Conservation (phyloP, 2,329 filamentous ascomycete genomes). For the Blastomyces parvus region DNA sequence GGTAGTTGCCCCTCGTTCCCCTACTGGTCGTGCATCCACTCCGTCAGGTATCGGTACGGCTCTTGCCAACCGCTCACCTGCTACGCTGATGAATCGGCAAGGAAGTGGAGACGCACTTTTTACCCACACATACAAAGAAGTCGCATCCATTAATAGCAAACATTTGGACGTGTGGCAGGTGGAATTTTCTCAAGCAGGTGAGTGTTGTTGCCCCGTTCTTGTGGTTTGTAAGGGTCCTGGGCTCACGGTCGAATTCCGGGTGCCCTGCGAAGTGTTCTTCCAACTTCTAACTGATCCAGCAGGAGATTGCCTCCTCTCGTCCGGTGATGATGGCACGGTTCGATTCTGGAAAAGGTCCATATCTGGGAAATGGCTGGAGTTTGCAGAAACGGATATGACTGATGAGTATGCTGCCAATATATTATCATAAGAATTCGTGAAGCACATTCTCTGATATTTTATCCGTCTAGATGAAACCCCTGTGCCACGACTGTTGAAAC, state of each 20-base stretch:
- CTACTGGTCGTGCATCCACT: constrained; percentile 18
- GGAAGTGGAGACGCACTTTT: constrained; percentile 31
- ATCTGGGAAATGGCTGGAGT: constrained; percentile 38
- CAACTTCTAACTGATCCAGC: constrained; percentile 3
- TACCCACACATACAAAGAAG: constrained; percentile 34
- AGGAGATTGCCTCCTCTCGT: constrained; percentile 38
- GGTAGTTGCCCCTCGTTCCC: constrained; percentile 12
- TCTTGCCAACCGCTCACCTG: constrained; percentile 26
- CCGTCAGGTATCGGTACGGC: constrained; percentile 37
- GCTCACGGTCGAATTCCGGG: neutral
- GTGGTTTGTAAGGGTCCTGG: neutral
- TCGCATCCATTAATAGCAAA: constrained; percentile 36
- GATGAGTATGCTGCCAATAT: constrained; percentile 19
- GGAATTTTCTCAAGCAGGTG: constrained; percentile 36
- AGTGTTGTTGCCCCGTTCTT: constrained; percentile 11
- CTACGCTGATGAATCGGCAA: constrained; percentile 25
- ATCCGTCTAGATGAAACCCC: neutral
- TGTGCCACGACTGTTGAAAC: neutral
- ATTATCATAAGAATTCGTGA: neutral
- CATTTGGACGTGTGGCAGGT: constrained; percentile 40
- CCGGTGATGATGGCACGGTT: constrained; percentile 35
- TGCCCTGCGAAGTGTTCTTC: neutral
- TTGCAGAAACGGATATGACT: constrained; percentile 34
- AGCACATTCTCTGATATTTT: neutral
- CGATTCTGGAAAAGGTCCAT: constrained; percentile 38